These are phyloP conservation scores for Beta macrorhiza DNA, from an alignment of 179 eudicot species.

Conservation along the genomic window DNA sequence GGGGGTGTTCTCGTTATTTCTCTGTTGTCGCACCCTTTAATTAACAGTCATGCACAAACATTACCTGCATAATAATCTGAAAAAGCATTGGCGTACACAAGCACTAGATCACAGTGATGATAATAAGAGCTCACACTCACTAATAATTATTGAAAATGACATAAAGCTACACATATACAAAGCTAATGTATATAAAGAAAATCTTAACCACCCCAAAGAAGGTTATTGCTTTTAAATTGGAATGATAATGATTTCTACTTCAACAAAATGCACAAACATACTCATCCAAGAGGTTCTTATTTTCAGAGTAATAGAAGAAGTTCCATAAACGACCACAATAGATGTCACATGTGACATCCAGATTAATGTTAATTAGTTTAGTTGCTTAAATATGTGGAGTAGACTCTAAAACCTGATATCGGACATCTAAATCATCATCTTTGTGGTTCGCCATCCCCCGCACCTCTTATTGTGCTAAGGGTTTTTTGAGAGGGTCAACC, in stretches of 20 bases:
- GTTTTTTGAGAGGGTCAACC: no score
- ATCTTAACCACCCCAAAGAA: constrained; percentile 17
- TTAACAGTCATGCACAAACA: constrained; percentile 11
- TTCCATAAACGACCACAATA: no score
- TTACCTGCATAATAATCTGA: constrained; percentile 6
- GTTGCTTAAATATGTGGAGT: no score
- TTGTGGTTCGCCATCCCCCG: no score
- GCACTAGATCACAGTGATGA: constrained; percentile 16
- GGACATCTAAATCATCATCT: no score
- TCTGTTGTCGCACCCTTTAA: neutral
- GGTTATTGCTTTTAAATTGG: neutral
- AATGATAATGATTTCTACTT: neutral
- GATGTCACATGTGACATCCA: no score
- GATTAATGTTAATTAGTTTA: no score
- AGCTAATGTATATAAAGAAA: neutral
- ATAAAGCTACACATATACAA: constrained; percentile 1
- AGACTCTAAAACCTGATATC: no score
- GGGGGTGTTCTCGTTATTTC: neutral
- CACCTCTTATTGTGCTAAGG: no score
- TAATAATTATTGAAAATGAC: constrained; percentile 14
- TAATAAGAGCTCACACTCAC: constrained; percentile 13
- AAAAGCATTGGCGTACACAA: constrained; percentile 8
- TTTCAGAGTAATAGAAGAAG: no score
- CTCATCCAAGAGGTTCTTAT: neutral
- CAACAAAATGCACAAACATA: neutral